phyloP scores from a whole-genome alignment of 2,329 filamentous ascomycete genomes.

The Pseudopyrenochaeta lycopersici region DNA sequence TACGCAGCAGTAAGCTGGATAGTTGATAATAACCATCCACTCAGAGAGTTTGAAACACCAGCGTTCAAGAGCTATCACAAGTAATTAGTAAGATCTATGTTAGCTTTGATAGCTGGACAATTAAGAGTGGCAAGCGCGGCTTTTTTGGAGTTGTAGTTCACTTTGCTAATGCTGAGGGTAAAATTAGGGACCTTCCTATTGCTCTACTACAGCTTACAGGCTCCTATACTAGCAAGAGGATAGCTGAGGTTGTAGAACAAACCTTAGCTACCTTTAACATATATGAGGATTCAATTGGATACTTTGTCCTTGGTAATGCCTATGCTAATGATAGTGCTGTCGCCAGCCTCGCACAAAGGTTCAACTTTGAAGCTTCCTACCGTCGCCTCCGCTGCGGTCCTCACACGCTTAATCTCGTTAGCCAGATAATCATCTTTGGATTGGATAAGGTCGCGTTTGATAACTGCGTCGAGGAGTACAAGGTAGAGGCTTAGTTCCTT shows the following conservation, averaged over 20 bases:
- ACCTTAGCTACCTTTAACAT: not conserved
- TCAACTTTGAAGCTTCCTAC: conserved; percentile 2
- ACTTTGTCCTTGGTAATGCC: conserved; percentile 10
- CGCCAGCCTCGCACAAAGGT: not conserved
- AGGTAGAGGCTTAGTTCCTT: conserved; percentile 2
- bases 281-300: conserved; percentile 1
- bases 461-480: not conserved
- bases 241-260: conserved; percentile 2
- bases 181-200: conserved; percentile 7
- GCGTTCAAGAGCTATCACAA: not conserved
- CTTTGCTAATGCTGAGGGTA: conserved; percentile 4
- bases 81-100: conserved; percentile 11
- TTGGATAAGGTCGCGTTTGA: not conserved
- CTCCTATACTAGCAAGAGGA: conserved; percentile 1
- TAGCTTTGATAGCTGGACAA: conserved; percentile 3
- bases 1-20: not conserved
- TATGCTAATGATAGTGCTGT: conserved; percentile 7
- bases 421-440: conserved; percentile 4
- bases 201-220: conserved; percentile 5
- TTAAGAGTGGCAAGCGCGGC: not conserved
- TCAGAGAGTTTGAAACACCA: conserved; percentile 1
- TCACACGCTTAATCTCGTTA: conserved; percentile 11
- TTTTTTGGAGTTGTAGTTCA: conserved; percentile 7
- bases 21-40: not conserved
- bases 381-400: conserved; percentile 3